Conservation (phyloP, 257 asterid genomes). For the Lycium ferocissimum region DNA sequence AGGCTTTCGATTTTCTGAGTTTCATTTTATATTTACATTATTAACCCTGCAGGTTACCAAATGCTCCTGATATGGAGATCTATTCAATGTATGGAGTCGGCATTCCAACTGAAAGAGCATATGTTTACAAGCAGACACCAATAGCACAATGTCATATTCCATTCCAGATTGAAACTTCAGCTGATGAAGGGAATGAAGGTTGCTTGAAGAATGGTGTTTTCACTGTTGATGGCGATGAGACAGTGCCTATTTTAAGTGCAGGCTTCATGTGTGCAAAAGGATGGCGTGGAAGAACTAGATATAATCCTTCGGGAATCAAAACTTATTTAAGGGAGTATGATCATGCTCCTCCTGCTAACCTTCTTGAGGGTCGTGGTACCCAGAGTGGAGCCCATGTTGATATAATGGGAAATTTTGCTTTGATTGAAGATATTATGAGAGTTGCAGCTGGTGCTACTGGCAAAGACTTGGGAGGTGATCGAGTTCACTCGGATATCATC, state of each 20-base stretch:
- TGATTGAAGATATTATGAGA: conserved; percentile 76
- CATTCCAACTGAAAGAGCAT: conserved; percentile 80
- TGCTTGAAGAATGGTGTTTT: conserved; percentile 71
- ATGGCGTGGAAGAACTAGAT: conserved; percentile 88
- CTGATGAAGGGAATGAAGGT: conserved; percentile 49
- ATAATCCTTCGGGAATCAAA: conserved; percentile 75
- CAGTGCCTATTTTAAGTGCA: conserved; percentile 76
- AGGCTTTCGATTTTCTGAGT: neutral
- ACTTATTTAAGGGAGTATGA: conserved; percentile 69
- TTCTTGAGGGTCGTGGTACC: conserved; percentile 91
- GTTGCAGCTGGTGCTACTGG: conserved; percentile 80
- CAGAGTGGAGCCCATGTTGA: conserved; percentile 93
- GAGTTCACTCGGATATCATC: conserved; percentile 67
- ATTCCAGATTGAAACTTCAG: conserved; percentile 76
- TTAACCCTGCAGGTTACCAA: conserved; percentile 60
- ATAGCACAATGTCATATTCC: conserved; percentile 74
- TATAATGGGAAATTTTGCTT: conserved; percentile 84
- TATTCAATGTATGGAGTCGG: conserved; percentile 79
- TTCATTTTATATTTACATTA: neutral
- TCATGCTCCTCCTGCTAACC: conserved; percentile 78
- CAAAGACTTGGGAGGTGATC: conserved; percentile 81
- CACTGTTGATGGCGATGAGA: conserved; percentile 78
- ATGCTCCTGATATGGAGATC: conserved; percentile 88
- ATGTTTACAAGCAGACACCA: conserved; percentile 61
- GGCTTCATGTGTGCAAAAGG: conserved; percentile 87